Evolutionary conservation across 805 yeast genomes (phyloP).

Genomic region (Saccharomycopsis malanga): DNA sequence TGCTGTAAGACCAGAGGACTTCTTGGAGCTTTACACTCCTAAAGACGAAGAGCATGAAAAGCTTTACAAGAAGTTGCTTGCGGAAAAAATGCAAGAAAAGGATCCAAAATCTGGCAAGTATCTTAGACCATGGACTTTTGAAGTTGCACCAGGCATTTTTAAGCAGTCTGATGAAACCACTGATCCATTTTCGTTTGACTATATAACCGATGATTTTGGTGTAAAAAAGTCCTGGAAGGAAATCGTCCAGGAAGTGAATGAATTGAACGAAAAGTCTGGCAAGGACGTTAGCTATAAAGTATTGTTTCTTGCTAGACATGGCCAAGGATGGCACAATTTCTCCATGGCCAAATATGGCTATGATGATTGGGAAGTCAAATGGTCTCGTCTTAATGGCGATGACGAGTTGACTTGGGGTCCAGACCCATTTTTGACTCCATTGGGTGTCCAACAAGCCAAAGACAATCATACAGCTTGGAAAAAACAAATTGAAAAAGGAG

Average conservation of each 20-base stretch:
- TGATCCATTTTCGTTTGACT: constrained; percentile 37
- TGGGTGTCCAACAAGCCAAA: constrained; percentile 51
- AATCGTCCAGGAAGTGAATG: constrained; percentile 27
- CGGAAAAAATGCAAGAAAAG: background rate
- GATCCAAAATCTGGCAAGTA: constrained; percentile 8
- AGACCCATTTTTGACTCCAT: constrained; percentile 50
- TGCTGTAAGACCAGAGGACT: constrained; percentile 18
- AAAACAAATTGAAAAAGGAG: constrained; percentile 35
- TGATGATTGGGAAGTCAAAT: constrained; percentile 50
- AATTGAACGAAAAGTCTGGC: constrained; percentile 31
- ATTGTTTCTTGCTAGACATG: constrained; percentile 55
- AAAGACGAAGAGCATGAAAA: constrained; percentile 8
- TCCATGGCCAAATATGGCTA: constrained; percentile 49
- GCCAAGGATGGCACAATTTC: constrained; percentile 61
- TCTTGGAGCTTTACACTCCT: constrained; percentile 8
- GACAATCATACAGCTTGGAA: constrained; percentile 40
- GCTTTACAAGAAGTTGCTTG: constrained; percentile 9
- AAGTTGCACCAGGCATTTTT: constrained; percentile 37
- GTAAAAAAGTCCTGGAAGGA: constrained; percentile 32
- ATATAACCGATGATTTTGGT: constrained; percentile 40
- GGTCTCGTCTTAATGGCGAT: constrained; percentile 46
- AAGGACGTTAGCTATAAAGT: constrained; percentile 37
- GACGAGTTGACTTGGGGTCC: constrained; percentile 53
- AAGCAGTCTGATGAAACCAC: constrained; percentile 37
- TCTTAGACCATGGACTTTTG: constrained; percentile 24